Conservation (phyloP, 306 rosid species). For the Trifolium subterraneum region DNA sequence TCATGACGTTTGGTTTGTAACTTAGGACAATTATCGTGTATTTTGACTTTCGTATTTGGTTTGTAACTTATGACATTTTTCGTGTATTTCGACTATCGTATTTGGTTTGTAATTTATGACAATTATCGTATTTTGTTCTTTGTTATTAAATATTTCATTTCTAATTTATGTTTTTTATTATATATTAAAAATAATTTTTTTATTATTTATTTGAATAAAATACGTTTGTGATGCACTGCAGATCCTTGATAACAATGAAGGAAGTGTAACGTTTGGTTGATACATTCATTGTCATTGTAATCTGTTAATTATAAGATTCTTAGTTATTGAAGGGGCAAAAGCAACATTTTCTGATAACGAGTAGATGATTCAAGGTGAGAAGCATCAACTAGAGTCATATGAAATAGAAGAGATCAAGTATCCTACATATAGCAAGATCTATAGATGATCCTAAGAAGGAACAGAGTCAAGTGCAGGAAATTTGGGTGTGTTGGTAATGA, state of each 20-base stretch:
- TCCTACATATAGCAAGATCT: neutral
- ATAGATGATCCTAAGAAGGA: neutral
- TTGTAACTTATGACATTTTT: too few relatives aligned
- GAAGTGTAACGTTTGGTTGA: constrained; percentile 1
- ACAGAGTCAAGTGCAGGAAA: neutral
- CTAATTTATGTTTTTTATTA: too few relatives aligned
- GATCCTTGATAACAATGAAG: constrained; percentile 22
- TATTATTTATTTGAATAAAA: too few relatives aligned
- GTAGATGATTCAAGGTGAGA: constrained; percentile 11
- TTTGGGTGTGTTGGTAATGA: neutral
- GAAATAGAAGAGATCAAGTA: neutral
- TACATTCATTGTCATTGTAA: neutral
- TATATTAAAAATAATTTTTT: too few relatives aligned
- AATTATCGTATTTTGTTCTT: too few relatives aligned
- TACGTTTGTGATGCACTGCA: neutral
- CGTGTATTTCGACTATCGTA: too few relatives aligned
- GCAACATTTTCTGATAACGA: neutral
- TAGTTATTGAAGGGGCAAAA: neutral
- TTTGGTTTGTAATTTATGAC: too few relatives aligned
- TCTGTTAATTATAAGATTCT: constrained; percentile 6
- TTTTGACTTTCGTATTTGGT: too few relatives aligned
- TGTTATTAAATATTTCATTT: too few relatives aligned
- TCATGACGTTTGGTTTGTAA: too few relatives aligned
- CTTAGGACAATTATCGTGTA: too few relatives aligned
- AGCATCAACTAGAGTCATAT: neutral